Percentiles rank a stretch among this genome's conserved stretches.
Evolutionary conservation across 108 stramenopile genomes (phyloP).

Genomic region (Cyclostephanos invisitatus): DNA sequence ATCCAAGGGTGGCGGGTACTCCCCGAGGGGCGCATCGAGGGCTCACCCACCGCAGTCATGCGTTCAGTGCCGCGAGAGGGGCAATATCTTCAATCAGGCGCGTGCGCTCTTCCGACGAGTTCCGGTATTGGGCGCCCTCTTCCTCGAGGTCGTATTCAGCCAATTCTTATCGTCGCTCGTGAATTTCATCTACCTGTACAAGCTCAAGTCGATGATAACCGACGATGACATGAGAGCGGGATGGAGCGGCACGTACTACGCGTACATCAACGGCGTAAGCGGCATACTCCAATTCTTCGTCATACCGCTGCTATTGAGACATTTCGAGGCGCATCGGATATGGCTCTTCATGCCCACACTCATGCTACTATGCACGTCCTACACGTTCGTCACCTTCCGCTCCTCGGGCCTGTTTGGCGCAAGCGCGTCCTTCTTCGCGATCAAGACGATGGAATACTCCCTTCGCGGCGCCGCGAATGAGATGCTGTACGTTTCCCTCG

Average conservation of each 20-base stretch:
- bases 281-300: conserved; percentile 64
- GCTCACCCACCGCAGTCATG: background rate
- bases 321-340: conserved; percentile 36
- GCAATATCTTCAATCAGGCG: conserved; percentile 43
- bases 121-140: conserved; percentile 56
- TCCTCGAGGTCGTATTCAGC: conserved; percentile 56
- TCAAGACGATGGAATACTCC: conserved; percentile 67
- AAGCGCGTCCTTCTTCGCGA: conserved; percentile 48
- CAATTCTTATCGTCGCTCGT: conserved; percentile 58
- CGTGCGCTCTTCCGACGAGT: conserved; percentile 50
- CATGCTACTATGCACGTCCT: conserved; percentile 50
- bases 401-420: conserved; percentile 38
- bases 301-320: conserved; percentile 46
- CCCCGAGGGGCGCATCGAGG: conserved; percentile 5
- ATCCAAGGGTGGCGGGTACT: conserved; percentile 8
- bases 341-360: conserved; percentile 57
- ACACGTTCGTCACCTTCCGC: conserved; percentile 29
- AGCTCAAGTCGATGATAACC: conserved; percentile 54
- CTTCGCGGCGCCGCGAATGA: conserved; percentile 55
- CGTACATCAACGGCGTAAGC: conserved; percentile 58
- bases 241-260: conserved; percentile 59
- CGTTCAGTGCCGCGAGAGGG: conserved; percentile 24
- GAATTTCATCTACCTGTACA: conserved; percentile 54
- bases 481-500: conserved; percentile 60
- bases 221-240: conserved; percentile 55